These are phyloP conservation scores for Pseudopyricularia javanii DNA, from an alignment of 2,329 filamentous ascomycete genomes.

Conservation along the genomic window DNA sequence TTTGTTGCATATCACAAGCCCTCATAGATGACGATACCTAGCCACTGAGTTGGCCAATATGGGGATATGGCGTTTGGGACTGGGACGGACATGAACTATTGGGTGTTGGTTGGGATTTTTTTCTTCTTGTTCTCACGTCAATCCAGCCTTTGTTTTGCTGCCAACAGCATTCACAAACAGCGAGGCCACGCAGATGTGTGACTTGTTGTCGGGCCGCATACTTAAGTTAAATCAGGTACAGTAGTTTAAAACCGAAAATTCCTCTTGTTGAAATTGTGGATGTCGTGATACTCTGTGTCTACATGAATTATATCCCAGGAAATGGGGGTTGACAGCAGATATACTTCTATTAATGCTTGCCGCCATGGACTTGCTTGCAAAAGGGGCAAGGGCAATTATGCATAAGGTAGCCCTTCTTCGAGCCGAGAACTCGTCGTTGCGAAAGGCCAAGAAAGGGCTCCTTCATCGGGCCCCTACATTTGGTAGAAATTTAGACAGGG, in stretches of 20 bases:
- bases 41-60: not conserved
- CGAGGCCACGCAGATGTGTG: too few species aligned
- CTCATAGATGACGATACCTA: not conserved
- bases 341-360: not conserved
- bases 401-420: not conserved
- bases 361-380: not conserved
- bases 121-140: not conserved
- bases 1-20: not conserved
- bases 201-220: too few species aligned
- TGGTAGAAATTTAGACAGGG: too few species aligned
- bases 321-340: too few species aligned
- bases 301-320: too few species aligned
- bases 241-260: too few species aligned
- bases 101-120: not conserved
- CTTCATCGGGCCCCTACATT: too few species aligned
- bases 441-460: too few species aligned
- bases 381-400: not conserved
- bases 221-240: too few species aligned
- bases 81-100: not conserved
- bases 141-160: not conserved
- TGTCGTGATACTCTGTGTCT: too few species aligned
- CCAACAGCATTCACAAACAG: too few species aligned
- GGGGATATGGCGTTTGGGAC: not conserved
- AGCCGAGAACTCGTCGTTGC: not conserved
- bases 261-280: too few species aligned